These are phyloP conservation scores for Penicillium sumatraense DNA, from an alignment of 2,329 filamentous ascomycete genomes.

Conservation along the genomic window DNA sequence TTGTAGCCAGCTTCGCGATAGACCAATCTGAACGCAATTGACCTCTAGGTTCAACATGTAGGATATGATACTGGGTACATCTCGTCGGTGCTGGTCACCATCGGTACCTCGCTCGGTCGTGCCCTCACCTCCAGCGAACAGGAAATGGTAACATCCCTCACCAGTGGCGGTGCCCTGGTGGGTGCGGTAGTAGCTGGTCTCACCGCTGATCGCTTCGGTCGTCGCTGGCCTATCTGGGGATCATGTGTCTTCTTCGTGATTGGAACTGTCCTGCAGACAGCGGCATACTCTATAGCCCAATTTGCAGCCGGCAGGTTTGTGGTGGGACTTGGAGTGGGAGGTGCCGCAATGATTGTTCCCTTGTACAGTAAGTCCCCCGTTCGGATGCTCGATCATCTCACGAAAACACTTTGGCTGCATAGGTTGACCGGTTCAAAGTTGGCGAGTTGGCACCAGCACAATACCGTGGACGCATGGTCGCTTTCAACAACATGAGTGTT, in stretches of 20 bases:
- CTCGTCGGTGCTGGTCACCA: conserved; percentile 17
- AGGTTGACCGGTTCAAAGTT: conserved; percentile 5
- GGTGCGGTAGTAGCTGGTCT: conserved; percentile 45
- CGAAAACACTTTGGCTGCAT: not conserved
- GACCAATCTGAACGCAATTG: not conserved
- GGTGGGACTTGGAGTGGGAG: conserved; percentile 54
- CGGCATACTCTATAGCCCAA: conserved; percentile 43
- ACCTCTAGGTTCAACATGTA: not conserved
- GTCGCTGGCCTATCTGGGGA: conserved; percentile 30
- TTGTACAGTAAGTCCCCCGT: conserved; percentile 19
- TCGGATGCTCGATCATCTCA: not conserved
- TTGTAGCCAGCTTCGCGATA: not conserved
- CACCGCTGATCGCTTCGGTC: conserved; percentile 33
- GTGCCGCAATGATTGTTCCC: conserved; percentile 53
- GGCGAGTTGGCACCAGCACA: conserved; percentile 23
- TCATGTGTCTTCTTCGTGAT: conserved; percentile 44
- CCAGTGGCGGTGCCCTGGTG: conserved; percentile 49
- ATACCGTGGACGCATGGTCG: conserved; percentile 25
- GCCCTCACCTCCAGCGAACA: conserved; percentile 15
- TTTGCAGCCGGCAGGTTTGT: conserved; percentile 52
- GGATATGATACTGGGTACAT: conserved; percentile 22
- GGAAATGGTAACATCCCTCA: conserved; percentile 21
- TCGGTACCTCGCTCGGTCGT: conserved; percentile 14
- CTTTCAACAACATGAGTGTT: conserved; percentile 36
- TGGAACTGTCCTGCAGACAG: conserved; percentile 42